Percentiles rank a stretch among this genome's conserved stretches.
Evolutionary conservation across 805 yeast species (phyloP).

Genomic region (Candida maris): DNA sequence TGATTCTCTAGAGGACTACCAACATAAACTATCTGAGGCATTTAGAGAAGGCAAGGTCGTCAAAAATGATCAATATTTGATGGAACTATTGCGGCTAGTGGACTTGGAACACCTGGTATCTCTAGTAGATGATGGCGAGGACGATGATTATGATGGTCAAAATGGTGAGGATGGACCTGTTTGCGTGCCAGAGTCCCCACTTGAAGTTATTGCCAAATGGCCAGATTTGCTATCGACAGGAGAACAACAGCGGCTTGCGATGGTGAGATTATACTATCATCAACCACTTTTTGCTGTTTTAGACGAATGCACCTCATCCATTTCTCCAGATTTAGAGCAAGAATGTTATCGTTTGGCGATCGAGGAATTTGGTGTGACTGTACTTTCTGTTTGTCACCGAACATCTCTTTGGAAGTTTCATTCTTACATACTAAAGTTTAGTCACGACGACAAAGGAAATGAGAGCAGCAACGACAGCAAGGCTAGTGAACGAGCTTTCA

Average conservation of each 20-base stretch:
- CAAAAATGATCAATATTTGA: constrained; percentile 47
- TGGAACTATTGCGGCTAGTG: constrained; percentile 51
- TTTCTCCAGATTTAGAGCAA: constrained; percentile 85
- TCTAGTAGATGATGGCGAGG: constrained; percentile 26
- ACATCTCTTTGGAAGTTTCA: constrained; percentile 93
- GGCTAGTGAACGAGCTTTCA: background rate
- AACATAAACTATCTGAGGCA: constrained; percentile 31
- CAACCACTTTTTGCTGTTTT: constrained; percentile 89
- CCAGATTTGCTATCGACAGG: constrained; percentile 84
- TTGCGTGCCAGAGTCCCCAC: constrained; percentile 37
- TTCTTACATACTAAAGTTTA: constrained; percentile 69
- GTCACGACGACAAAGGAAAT: constrained; percentile 2
- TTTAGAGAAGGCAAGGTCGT: constrained; percentile 18
- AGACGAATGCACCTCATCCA: constrained; percentile 95
- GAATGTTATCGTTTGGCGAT: constrained; percentile 79
- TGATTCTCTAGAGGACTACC: constrained; percentile 58
- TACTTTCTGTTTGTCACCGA: constrained; percentile 88
- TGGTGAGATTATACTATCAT: constrained; percentile 90
- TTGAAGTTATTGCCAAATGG: constrained; percentile 77
- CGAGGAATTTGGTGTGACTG: constrained; percentile 70
- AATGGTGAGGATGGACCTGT: constrained; percentile 5
- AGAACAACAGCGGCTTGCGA: constrained; percentile 88
- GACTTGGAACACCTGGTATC: constrained; percentile 56
- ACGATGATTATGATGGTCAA: too few relatives aligned
- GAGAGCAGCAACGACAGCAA: background rate